Conservation (phyloP, 768 basidiomycete genomes). For the Boletus vermiculosoides region DNA sequence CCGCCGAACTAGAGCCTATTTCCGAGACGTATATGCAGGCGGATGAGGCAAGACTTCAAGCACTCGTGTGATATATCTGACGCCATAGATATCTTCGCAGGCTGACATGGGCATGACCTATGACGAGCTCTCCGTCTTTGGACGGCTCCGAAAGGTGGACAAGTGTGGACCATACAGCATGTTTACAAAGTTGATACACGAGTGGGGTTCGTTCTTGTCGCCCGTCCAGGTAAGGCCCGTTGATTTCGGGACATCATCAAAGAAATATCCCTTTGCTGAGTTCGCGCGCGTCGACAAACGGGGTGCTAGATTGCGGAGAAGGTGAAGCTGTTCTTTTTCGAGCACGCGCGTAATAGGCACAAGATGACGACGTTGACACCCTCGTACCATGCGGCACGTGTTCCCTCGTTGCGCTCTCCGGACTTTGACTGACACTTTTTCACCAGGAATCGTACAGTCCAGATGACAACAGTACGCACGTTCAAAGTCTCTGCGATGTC, state of each 20-base stretch:
- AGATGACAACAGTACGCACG: conserved; percentile 83
- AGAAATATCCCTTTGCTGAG: not conserved
- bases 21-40: conserved; percentile 93
- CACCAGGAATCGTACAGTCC: conserved; percentile 91
- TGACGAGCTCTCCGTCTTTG: conserved; percentile 92
- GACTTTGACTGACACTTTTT: not conserved
- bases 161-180: conserved; percentile 98
- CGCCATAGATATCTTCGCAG: conserved; percentile 37
- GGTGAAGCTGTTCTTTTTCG: conserved; percentile 96
- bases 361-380: conserved; percentile 99
- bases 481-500: not conserved
- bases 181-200: conserved; percentile 91
- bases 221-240: conserved; percentile 67
- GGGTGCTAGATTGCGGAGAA: conserved; percentile 80
- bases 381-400: conserved; percentile 85
- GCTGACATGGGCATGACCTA: conserved; percentile 99
- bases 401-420: not conserved
- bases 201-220: conserved; percentile 87
- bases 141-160: conserved; percentile 90
- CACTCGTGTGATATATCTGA: not conserved
- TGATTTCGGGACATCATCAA: not conserved
- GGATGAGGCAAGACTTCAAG: conserved; percentile 66
- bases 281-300: conserved; percentile 25
- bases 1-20: conserved; percentile 95
- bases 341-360: conserved; percentile 93